Evolutionary conservation across 768 basidiomycete genomes (phyloP).

Genomic region (Artomyces pyxidatus): DNA sequence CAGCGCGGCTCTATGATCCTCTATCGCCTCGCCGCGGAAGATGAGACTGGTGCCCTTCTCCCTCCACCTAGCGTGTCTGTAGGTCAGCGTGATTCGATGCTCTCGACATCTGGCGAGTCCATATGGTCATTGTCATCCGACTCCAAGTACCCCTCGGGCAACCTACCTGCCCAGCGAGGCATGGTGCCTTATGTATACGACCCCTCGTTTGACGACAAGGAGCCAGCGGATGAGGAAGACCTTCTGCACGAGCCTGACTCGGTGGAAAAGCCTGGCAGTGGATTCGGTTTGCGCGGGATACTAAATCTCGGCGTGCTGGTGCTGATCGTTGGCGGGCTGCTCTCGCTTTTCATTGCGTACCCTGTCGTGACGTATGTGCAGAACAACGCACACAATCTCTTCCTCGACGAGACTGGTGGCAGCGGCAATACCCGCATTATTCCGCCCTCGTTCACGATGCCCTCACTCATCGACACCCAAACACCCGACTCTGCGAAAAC

Average conservation of each 20-base stretch:
- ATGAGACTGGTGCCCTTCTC: conserved; percentile 23
- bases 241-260: conserved; percentile 54
- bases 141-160: conserved; percentile 57
- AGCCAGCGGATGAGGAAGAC: conserved; percentile 68
- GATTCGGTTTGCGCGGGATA: conserved; percentile 40
- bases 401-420: conserved; percentile 46
- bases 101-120: conserved; percentile 48
- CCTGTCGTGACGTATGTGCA: conserved; percentile 58
- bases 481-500: conserved; percentile 55
- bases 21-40: conserved; percentile 46
- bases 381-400: conserved; percentile 27
- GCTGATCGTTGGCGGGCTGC: conserved; percentile 49
- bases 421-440: conserved; percentile 60
- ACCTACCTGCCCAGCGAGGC: conserved; percentile 20
- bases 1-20: conserved; percentile 56
- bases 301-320: conserved; percentile 65
- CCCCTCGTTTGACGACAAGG: conserved; percentile 46
- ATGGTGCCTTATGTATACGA: conserved; percentile 69
- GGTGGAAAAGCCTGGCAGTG: conserved; percentile 29
- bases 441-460: conserved; percentile 32
- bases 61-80: conserved; percentile 24
- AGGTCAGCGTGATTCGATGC: conserved; percentile 33
- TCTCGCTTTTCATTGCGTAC: conserved; percentile 76
- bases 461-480: conserved; percentile 56
- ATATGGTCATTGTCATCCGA: conserved; percentile 39